Evolutionary conservation across 768 basidiomycete species (phyloP), one percentile per base, ranked within the genome.

Genomic region (Piloderma croceum): DNA sequence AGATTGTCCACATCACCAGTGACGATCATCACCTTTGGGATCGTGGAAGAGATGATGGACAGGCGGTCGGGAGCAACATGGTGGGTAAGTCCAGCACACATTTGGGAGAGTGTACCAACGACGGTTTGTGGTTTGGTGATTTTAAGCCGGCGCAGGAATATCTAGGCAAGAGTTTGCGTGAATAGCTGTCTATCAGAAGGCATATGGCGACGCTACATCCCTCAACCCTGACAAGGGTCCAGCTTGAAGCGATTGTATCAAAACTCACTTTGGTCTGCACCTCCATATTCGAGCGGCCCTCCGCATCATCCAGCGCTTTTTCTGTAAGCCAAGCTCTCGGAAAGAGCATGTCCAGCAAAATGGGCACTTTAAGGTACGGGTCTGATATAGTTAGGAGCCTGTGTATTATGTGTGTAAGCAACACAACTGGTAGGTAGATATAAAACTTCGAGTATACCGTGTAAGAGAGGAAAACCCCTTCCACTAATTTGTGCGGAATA

Each of bases 1-100:
- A 90, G 58, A 35, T 72, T 46, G 51, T 89, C 87, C 2, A 76
- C 58, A 43, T 83, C 77, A 3, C 83, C 87, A 0, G 81, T 83
- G n/a, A 87, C 52, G 38, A 77, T 79, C 22, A 70, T 50, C 6
- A 87, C 69, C 53, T 85, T 86, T 9, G 84, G 80, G 17, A 89
- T 73, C 3, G 65, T 62, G 0, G 58, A 53, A 1, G 77, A 74
- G 33, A 86, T 73, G 24, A 44, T 53, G 10, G 60, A 58, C 15
- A 83, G 66, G 4, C 73, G 68, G 0, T 66, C 65, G 0, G 71
- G 58, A 4, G 63, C 52, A 48, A 87, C 77, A 38, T 70, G 52
- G 53, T 90, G 86, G 1, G 79, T 82, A 1, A 84, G 46, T 0
- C 52, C 79, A 1, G 88, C 84, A 11, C 64, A 67, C 76, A 84